Percentiles rank a stretch among this genome's conserved stretches.
phyloP scores from a whole-genome alignment of 805 yeast genomes.

The Allodekkera sacchari region DNA sequence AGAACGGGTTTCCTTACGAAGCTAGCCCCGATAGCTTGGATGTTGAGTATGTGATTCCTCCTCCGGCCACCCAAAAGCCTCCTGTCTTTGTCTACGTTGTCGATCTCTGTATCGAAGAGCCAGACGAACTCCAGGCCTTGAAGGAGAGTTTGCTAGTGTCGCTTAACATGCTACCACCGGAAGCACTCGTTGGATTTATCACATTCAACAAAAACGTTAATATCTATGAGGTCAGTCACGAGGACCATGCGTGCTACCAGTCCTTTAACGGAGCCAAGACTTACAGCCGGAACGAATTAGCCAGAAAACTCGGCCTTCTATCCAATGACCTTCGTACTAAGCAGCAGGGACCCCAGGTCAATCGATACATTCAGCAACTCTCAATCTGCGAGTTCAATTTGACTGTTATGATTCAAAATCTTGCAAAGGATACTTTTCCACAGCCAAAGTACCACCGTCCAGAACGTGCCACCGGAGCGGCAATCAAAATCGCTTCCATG shows the following conservation, averaged over 20 bases:
- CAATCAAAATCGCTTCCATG: conserved; percentile 40
- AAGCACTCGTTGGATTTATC: conserved; percentile 48
- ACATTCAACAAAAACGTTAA: conserved; percentile 54
- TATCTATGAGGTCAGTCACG: conserved; percentile 42
- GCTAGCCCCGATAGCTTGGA: conserved; percentile 34
- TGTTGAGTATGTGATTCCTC: conserved; percentile 38
- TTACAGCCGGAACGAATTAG: conserved; percentile 40
- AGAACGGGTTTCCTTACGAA: conserved; percentile 26
- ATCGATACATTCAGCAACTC: conserved; percentile 39
- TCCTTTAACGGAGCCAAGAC: conserved; percentile 51
- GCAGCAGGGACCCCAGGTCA: conserved; percentile 21
- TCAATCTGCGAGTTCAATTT: conserved; percentile 43
- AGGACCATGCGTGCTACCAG: conserved; percentile 26
- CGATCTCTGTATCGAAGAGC: conserved; percentile 47
- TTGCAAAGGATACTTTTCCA: conserved; percentile 43
- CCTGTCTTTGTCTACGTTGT: conserved; percentile 47
- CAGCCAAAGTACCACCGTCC: conserved; percentile 36
- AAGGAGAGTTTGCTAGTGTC: conserved; percentile 40
- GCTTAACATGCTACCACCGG: conserved; percentile 38
- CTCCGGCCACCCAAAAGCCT: conserved; percentile 24
- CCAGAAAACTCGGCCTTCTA: conserved; percentile 35
- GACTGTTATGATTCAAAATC: conserved; percentile 37
- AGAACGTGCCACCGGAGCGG: conserved; percentile 51
- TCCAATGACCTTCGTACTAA: conserved; percentile 5
- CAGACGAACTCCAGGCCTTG: conserved; percentile 38